Base-by-base conservation (phyloP, 2,329 filamentous ascomycete species). In the Colletotrichum lupini region DNA sequence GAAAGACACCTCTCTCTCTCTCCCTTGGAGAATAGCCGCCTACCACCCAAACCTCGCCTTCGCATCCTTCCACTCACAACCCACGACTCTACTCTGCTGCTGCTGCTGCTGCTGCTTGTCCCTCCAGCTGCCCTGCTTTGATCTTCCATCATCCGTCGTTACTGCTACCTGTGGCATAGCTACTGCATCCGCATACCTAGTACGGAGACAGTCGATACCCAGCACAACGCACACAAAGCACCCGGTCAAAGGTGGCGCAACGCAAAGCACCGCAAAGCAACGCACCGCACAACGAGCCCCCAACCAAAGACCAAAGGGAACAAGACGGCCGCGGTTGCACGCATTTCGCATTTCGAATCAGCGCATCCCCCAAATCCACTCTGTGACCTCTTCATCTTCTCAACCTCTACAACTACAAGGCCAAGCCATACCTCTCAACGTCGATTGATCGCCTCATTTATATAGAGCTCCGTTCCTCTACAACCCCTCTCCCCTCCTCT, bases 291-390 rank as follows among this genome's bases (percentile, higher is more conserved):
- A 57, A 42, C 32, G 49, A 52, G 35, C 28, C 57, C 46, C 57
- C 56, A 35, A 24, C 37, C 42, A 63, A 72, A 35, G 37, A 22
- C 30, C 22, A 32, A 11, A 14, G 9, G 24, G 24, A 57, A 55
- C 35, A 56, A 57, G 22, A 35, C 62, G 32, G 55, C 32, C 11
- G 32, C 65, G 58, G 65, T 52, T 72, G 69, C 69, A 68, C 58
- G 52, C 65, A 63, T 68, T 72, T n/a, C 58, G 58, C 65, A 63
- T 68, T 72, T 26, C 46, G 42, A 46, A 28, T 58, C 56, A 32
- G n/a, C 46, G 28, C 61, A 3, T 12, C 26, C 49, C 19, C 11
- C 30, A 19, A 53, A 6, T 49, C 37, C 7, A n/a, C 37, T 12
- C 32, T 35, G 12, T 46, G 2, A 19, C 16, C 22, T 46, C 35